A percentile compares a stretch with the other conserved stretches of the same genome.
Evolutionary conservation across 768 basidiomycete species (phyloP).

Genomic region (Pisolithus marmoratus): DNA sequence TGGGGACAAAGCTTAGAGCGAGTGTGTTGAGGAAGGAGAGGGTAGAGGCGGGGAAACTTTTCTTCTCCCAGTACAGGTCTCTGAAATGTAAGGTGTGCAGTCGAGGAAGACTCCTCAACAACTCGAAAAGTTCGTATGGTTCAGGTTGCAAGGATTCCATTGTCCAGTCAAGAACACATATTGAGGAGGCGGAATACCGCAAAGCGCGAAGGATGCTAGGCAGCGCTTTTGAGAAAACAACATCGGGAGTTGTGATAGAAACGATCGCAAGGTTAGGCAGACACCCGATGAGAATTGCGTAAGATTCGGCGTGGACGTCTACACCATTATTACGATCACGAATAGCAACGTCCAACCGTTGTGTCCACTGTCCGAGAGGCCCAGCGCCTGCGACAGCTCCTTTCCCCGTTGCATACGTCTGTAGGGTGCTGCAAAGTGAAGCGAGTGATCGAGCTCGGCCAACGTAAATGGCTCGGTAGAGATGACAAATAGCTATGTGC

Average conservation of each 20-base stretch:
- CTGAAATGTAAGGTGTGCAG: slow-evolving; percentile 6
- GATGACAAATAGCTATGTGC: slow-evolving; percentile 17
- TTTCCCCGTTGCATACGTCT: slow-evolving; percentile 6
- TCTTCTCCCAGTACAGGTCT: neutral
- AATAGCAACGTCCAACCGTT: slow-evolving; percentile 21
- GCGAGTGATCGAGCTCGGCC: slow-evolving; percentile 11
- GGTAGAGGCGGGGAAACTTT: neutral
- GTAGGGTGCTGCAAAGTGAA: slow-evolving; percentile 13
- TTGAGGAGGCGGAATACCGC: slow-evolving; percentile 7
- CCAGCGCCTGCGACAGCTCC: slow-evolving; percentile 5
- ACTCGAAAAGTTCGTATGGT: neutral
- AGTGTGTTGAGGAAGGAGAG: slow-evolving; percentile 14
- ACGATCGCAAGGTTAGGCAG: slow-evolving; percentile 17
- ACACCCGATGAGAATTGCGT: slow-evolving; percentile 8
- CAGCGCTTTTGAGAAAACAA: neutral
- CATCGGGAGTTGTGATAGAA: slow-evolving; percentile 8
- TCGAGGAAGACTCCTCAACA: slow-evolving; percentile 10
- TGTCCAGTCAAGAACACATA: slow-evolving; percentile 19
- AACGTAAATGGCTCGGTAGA: slow-evolving; percentile 21
- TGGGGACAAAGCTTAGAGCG: neutral
- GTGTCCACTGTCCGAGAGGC: slow-evolving; percentile 18
- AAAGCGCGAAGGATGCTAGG: slow-evolving; percentile 13
- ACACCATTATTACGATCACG: slow-evolving; percentile 8
- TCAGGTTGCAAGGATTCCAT: neutral
- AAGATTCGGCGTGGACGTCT: slow-evolving; percentile 2